These are phyloP conservation scores for Thielaviopsis cerberus DNA, from an alignment of 2,329 filamentous ascomycete genomes.

Conservation along the genomic window DNA sequence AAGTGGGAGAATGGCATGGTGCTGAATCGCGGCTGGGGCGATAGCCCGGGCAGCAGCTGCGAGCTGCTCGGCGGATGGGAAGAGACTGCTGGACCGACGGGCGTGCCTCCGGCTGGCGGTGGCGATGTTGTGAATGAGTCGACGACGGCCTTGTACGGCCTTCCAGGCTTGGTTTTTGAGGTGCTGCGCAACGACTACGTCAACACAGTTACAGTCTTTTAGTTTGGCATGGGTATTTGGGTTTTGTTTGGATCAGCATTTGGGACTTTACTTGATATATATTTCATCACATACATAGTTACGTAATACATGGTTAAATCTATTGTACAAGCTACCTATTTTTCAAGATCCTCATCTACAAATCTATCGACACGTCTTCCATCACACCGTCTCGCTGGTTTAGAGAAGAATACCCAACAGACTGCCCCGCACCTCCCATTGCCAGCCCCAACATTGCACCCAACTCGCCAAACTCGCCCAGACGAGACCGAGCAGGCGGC, in stretches of 20 bases:
- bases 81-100: slow-evolving; percentile 34
- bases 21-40: slow-evolving; percentile 75
- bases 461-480: slow-evolving; percentile 29
- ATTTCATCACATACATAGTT: no score
- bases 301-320: neutral
- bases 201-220: slow-evolving; percentile 79
- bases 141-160: slow-evolving; percentile 74
- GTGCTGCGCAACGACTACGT: slow-evolving; percentile 84
- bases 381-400: neutral
- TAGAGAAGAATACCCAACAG: slow-evolving; percentile 1
- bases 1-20: slow-evolving; percentile 58
- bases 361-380: slow-evolving; percentile 8
- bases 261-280: neutral
- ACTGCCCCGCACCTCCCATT: slow-evolving; percentile 1
- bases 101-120: slow-evolving; percentile 27
- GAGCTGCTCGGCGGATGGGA: slow-evolving; percentile 77
- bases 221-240: slow-evolving; percentile 15
- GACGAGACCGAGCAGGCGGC: slow-evolving; percentile 16
- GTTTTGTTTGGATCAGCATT: neutral
- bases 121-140: slow-evolving; percentile 37
- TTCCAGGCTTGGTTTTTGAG: slow-evolving; percentile 87
- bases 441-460: slow-evolving; percentile 25
- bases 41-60: slow-evolving; percentile 76
- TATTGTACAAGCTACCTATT: neutral
- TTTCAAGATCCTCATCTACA: slow-evolving; percentile 3